A percentile compares a stretch with the other conserved stretches of the same genome.
phyloP scores from a whole-genome alignment of 495 filamentous ascomycete genomes.

The Hyphodiscus hymeniophilus region DNA sequence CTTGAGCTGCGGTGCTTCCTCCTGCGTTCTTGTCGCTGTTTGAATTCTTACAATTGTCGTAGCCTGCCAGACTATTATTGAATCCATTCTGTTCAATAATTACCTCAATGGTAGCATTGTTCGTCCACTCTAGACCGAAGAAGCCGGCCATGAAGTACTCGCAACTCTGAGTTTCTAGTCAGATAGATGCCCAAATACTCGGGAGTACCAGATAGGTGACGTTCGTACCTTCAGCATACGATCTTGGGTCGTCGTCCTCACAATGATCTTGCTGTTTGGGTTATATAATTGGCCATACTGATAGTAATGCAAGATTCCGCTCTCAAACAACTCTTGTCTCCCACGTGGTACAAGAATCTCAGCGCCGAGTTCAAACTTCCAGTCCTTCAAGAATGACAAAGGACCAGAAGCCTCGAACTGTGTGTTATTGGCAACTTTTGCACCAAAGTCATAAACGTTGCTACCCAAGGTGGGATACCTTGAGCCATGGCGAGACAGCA shows the following conservation, averaged over 20 bases:
- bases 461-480: slow-evolving; percentile 64
- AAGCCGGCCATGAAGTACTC: slow-evolving; percentile 66
- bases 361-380: slow-evolving; percentile 63
- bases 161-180: slow-evolving; percentile 61
- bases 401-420: slow-evolving; percentile 45
- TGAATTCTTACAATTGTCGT: slow-evolving; percentile 42
- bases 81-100: slow-evolving; percentile 36
- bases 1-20: slow-evolving; percentile 59
- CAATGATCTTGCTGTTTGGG: slow-evolving; percentile 52
- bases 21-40: slow-evolving; percentile 52
- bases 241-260: slow-evolving; percentile 48
- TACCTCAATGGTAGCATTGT: slow-evolving; percentile 43
- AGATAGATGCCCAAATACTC: too few species aligned
- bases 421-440: slow-evolving; percentile 53
- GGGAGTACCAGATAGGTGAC: too few species aligned
- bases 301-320: slow-evolving; percentile 55
- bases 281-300: slow-evolving; percentile 54
- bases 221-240: slow-evolving; percentile 62
- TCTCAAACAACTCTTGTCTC: slow-evolving; percentile 61
- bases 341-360: slow-evolving; percentile 70
- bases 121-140: slow-evolving; percentile 47
- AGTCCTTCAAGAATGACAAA: slow-evolving; percentile 56
- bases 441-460: slow-evolving; percentile 41
- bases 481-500: slow-evolving; percentile 75
- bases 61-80: slow-evolving; percentile 42